Conservation (phyloP, 192 early-diverging fungal genomes). For the Obelidium mucronatum region DNA sequence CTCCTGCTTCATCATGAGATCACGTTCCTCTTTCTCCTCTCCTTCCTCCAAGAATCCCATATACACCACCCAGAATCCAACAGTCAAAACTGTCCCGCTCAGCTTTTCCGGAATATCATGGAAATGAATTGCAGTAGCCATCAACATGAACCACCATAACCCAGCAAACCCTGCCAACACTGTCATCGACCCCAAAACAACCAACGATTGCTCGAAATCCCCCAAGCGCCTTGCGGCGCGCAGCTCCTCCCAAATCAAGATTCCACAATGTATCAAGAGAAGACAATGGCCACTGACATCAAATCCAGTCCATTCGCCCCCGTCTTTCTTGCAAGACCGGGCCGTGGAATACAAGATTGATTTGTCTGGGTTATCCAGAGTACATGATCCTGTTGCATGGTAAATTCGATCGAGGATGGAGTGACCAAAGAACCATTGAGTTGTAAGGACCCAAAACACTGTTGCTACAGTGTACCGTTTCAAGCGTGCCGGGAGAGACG, state of each 20-base stretch:
- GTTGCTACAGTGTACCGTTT: conserved; percentile 70
- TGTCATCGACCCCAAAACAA: background rate
- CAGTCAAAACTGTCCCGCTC: conserved; percentile 71
- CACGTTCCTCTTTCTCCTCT: too few species aligned
- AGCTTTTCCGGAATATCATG: conserved; percentile 75
- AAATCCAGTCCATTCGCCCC: conserved; percentile 81
- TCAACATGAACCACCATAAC: conserved; percentile 81
- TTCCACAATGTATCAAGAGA: conserved; percentile 31
- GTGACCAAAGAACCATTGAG: conserved; percentile 88
- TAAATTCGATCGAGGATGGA: conserved; percentile 82
- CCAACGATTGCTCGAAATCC: background rate
- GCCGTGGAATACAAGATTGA: conserved; percentile 30
- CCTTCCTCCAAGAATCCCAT: conserved; percentile 19
- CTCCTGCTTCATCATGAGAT: too few species aligned
- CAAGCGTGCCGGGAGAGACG: conserved; percentile 8
- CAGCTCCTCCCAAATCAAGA: conserved; percentile 44
- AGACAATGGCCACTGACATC: conserved; percentile 93
- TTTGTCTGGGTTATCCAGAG: background rate
- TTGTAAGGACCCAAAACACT: conserved; percentile 83
- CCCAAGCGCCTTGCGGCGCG: background rate
- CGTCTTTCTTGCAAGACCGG: conserved; percentile 52
- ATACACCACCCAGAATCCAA: conserved; percentile 71
- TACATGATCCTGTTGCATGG: conserved; percentile 71
- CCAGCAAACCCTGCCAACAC: background rate
- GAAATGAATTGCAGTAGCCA: conserved; percentile 81